phyloP scores from a whole-genome alignment of 768 basidiomycete genomes.

The Chalciporus pseudorubinellus region DNA sequence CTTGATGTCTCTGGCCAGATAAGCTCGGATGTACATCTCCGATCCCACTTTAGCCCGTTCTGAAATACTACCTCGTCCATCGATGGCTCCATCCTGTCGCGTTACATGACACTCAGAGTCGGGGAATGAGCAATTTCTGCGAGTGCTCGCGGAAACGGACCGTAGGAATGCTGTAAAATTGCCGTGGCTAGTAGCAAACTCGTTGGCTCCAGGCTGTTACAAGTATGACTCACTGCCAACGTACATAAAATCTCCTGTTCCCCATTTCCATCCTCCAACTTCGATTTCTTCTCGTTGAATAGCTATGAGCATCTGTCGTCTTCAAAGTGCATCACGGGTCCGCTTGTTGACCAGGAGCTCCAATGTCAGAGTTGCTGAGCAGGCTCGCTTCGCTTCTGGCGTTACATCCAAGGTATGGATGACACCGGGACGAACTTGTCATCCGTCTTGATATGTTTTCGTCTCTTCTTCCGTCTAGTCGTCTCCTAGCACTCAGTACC shows the following conservation, averaged over 20 bases:
- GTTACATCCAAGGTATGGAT: constrained; percentile 19
- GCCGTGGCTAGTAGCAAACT: constrained; percentile 1
- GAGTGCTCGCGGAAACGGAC: neutral
- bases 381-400: constrained; percentile 20
- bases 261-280: neutral
- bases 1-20: neutral
- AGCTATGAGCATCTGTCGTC: constrained; percentile 18
- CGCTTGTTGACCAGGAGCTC: constrained; percentile 1
- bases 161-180: constrained; percentile 15
- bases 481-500: constrained; percentile 29
- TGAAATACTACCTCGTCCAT: neutral
- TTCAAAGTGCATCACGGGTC: neutral
- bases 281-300: neutral
- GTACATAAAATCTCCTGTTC: constrained; percentile 1
- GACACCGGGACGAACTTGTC: neutral
- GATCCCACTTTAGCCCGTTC: neutral
- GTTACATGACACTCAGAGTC: neutral
- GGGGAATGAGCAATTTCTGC: constrained; percentile 14
- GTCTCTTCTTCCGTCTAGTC: neutral
- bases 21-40: neutral
- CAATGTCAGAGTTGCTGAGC: constrained; percentile 5
- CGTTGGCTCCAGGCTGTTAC: constrained; percentile 12
- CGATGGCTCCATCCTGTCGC: neutral
- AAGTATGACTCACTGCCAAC: neutral
- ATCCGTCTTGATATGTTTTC: neutral